Evolutionary conservation across 495 filamentous ascomycete genomes (phyloP), one percentile per base, ranked within the genome.

Genomic region (Xylaria palmicola): DNA sequence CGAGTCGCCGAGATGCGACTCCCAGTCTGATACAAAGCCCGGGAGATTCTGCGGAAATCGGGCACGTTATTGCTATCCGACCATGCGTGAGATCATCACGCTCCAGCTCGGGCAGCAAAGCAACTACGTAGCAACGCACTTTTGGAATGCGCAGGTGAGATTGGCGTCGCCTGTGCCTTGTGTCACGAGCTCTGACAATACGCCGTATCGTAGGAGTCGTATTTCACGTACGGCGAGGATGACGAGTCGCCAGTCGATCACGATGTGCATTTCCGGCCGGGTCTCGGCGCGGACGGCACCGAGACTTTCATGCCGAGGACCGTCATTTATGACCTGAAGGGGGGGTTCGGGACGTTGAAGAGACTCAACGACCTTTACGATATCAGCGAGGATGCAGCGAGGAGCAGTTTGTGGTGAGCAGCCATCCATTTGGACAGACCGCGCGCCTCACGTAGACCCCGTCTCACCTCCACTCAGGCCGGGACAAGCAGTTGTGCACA

Each of bases 81-180:
- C 59, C 8, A 99, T 99, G 94, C 92, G 95, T 77, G 94, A 99
- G 72, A 92, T 98, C 60, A 81, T 99, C 58, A 97, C 94, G 1
- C 76, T 98, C 43, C 94, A 99, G 77, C 84, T 98, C 54, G 94
- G 94, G 39, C 90, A 96, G 66, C 86, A 88, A 69, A 90, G 88
- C 67, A 99, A 99, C 76, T 96, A 97, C 67, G 73, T 97, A 27
- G 92, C 88, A n/a, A 96, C 91, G 0, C 94, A 99, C 77, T 98
- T 96, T 72, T 99, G 95, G 95, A 99, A 99, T 67, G 81, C 91
- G 27, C 93, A 97, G 79, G 72, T 74, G 64, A 56, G 64, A 12
- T 55, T 6, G 55, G n/a, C 50, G 17, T 39, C 13, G 19, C 13
- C 17, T 5, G 43, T n/a, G 47, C 24, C 20, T 27, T 22, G 9